These are phyloP conservation scores for Triangularia verruculosa DNA, from an alignment of 2,329 filamentous ascomycete genomes.

Conservation along the genomic window DNA sequence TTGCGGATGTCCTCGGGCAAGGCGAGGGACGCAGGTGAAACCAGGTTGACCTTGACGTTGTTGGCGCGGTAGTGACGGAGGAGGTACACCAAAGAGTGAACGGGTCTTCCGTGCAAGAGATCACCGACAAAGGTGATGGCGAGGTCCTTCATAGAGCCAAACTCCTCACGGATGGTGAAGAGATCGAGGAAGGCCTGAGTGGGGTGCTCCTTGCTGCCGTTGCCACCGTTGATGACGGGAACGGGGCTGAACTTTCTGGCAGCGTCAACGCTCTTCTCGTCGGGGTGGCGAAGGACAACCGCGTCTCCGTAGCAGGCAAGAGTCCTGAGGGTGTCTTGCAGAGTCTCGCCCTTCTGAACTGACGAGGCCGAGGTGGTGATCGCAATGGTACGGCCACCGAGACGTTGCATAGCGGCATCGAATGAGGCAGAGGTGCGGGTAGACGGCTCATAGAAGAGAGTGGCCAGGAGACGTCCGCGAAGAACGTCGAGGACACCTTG, in stretches of 20 bases:
- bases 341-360: constrained; percentile 88
- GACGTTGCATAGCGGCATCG: constrained; percentile 96
- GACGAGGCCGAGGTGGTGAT: constrained; percentile 83
- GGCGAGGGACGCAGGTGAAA: constrained; percentile 74
- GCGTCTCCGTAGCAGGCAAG: constrained; percentile 93
- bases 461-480: constrained; percentile 80
- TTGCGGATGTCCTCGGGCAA: constrained; percentile 74
- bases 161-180: constrained; percentile 96
- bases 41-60: constrained; percentile 89
- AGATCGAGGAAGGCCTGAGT: constrained; percentile 97
- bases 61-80: constrained; percentile 96
- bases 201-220: constrained; percentile 92
- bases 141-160: constrained; percentile 90
- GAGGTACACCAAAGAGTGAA: constrained; percentile 92
- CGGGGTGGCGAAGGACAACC: constrained; percentile 90
- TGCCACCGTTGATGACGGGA: constrained; percentile 95
- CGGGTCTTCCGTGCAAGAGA: constrained; percentile 86
- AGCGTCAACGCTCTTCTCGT: constrained; percentile 73
- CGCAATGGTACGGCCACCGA: constrained; percentile 81
- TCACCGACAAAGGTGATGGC: constrained; percentile 97
- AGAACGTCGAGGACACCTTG: constrained; percentile 86
- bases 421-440: constrained; percentile 95
- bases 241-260: constrained; percentile 86
- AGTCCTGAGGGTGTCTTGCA: constrained; percentile 91
- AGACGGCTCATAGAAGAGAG: constrained; percentile 96